Percentiles rank a stretch among this genome's conserved stretches.
Conservation (phyloP, 83 land plant species). For the Diphasiastrum complanatum region DNA sequence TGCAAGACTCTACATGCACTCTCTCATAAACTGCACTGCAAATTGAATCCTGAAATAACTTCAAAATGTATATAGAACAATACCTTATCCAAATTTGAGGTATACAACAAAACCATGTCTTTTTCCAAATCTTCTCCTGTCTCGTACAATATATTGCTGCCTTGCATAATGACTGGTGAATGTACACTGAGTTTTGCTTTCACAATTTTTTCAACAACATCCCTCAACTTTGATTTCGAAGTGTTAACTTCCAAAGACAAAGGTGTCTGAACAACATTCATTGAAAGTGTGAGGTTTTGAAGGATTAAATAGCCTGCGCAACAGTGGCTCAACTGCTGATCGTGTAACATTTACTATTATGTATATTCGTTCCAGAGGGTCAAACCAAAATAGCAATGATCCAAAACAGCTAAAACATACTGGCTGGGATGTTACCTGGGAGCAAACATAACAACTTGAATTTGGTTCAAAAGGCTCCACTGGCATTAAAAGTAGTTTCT, state of each 20-base stretch:
- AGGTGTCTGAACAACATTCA: slow-evolving; percentile 84
- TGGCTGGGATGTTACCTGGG: slow-evolving; percentile 75
- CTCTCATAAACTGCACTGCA: background rate
- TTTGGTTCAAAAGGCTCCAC: slow-evolving; percentile 88
- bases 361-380: too few species aligned
- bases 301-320: too few species aligned
- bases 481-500: slow-evolving; percentile 90
- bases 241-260: slow-evolving; percentile 79
- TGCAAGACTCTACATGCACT: background rate
- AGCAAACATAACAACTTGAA: slow-evolving; percentile 91
- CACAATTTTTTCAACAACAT: slow-evolving; percentile 81
- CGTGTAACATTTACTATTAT: too few species aligned
- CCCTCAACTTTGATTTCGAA: slow-evolving; percentile 55
- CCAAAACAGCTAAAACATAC: too few species aligned
- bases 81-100: slow-evolving; percentile 79
- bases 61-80: background rate
- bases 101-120: slow-evolving; percentile 66
- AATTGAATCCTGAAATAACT: background rate
- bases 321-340: too few species aligned
- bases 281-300: too few species aligned
- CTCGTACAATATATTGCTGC: slow-evolving; percentile 67
- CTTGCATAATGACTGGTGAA: slow-evolving; percentile 80
- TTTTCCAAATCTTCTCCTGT: slow-evolving; percentile 93
- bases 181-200: slow-evolving; percentile 78
- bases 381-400: too few species aligned